phyloP scores from a whole-genome alignment of 768 basidiomycete species.

The Suillus cothurnatus region DNA sequence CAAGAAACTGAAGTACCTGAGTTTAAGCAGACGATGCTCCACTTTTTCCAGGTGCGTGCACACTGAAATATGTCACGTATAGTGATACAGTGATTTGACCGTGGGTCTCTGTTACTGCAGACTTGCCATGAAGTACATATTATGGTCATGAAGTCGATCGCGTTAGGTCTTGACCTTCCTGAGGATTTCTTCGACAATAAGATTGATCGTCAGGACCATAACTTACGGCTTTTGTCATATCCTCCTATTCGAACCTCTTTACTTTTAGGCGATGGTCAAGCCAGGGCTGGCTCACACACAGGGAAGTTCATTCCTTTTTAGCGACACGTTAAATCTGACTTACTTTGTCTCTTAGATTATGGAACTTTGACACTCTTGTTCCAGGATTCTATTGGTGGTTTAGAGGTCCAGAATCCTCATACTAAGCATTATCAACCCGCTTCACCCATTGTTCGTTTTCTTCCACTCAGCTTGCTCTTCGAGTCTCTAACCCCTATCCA shows the following conservation, averaged over 20 bases:
- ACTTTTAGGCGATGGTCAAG: constrained; percentile 65
- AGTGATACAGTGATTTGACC: not conserved
- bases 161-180: constrained; percentile 72
- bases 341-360: constrained; percentile 52
- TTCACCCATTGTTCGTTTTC: constrained; percentile 64
- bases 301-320: constrained; percentile 38
- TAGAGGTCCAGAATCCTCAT: constrained; percentile 81
- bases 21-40: constrained; percentile 74
- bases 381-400: constrained; percentile 81
- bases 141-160: constrained; percentile 83
- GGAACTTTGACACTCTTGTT: constrained; percentile 83
- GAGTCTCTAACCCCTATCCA: constrained; percentile 4
- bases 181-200: constrained; percentile 77
- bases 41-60: constrained; percentile 65
- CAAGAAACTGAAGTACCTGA: constrained; percentile 57
- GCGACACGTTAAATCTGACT: not conserved
- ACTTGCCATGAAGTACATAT: constrained; percentile 78
- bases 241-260: constrained; percentile 68
- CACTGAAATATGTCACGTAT: not conserved
- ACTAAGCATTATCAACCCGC: constrained; percentile 73
- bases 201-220: constrained; percentile 78
- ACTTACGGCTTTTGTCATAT: constrained; percentile 79
- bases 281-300: constrained; percentile 83
- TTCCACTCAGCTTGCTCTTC: not conserved
- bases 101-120: constrained; percentile 34